phyloP scores from a whole-genome alignment of 805 yeast species.

The Komagataella pseudopastoris region DNA sequence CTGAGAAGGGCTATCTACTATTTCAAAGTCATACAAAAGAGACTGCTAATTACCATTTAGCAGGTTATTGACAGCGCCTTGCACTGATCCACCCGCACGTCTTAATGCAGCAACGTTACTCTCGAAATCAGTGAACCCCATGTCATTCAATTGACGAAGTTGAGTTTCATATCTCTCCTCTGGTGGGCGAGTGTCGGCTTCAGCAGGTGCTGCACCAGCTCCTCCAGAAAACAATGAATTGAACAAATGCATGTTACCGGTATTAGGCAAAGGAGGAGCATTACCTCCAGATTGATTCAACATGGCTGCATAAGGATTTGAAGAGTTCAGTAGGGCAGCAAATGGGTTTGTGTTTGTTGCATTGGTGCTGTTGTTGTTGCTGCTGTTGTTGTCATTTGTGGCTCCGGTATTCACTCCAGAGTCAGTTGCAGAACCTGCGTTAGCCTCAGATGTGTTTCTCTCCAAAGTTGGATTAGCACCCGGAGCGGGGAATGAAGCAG shows the following conservation, averaged over 20 bases:
- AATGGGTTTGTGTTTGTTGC: constrained; percentile 28
- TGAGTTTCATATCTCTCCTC: constrained; percentile 67
- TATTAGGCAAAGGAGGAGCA: constrained; percentile 28
- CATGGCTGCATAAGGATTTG: constrained; percentile 30
- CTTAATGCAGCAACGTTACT: constrained; percentile 83
- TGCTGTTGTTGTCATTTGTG: constrained; percentile 1
- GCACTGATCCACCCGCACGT: constrained; percentile 94
- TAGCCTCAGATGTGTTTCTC: constrained; percentile 7
- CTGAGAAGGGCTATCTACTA: not conserved
- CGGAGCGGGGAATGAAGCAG: constrained; percentile 33
- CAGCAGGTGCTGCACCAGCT: constrained; percentile 62
- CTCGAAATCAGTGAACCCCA: constrained; percentile 87
- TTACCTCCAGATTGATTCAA: constrained; percentile 13
- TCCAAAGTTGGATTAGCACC: constrained; percentile 21
- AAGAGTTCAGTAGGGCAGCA: constrained; percentile 26
- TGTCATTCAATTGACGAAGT: constrained; percentile 63
- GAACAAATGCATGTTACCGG: constrained; percentile 26
- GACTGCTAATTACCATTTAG: constrained; percentile 42
- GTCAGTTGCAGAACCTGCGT: constrained; percentile 8
- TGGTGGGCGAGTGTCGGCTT: constrained; percentile 60
- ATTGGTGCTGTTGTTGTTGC: not conserved
- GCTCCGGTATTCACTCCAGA: constrained; percentile 9
- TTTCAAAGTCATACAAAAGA: not conserved
- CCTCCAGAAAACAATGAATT: constrained; percentile 31
- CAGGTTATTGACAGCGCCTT: constrained; percentile 87